Percentiles rank a stretch among this genome's conserved stretches.
Evolutionary conservation across 345 rosid species (phyloP).

Genomic region (Acer saccharum): DNA sequence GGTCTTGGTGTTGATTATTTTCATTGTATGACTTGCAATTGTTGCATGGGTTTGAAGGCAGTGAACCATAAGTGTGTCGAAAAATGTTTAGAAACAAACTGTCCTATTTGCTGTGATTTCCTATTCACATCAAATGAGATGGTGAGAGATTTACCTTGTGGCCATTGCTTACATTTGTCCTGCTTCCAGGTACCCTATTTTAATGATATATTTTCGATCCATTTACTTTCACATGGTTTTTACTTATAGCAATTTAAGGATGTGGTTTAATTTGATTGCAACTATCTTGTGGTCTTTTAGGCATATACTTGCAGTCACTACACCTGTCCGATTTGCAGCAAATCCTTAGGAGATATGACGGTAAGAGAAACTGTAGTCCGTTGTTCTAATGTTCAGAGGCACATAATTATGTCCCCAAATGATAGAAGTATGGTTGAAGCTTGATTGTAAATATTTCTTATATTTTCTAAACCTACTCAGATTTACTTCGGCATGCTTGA

Average conservation of each 20-base stretch:
- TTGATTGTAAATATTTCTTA: neutral
- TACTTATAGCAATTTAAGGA: neutral
- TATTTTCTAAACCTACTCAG: constrained; percentile 33
- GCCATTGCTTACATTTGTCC: constrained; percentile 91
- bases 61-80: constrained; percentile 86
- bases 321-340: constrained; percentile 92
- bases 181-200: constrained; percentile 78
- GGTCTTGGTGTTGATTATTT: constrained; percentile 89
- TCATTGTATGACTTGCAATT: constrained; percentile 97
- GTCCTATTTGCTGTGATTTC: constrained; percentile 92
- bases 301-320: constrained; percentile 95
- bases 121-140: constrained; percentile 80
- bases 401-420: neutral
- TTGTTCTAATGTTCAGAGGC: neutral
- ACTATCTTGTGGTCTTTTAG: constrained; percentile 34
- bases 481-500: constrained; percentile 97
- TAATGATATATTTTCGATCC: constrained; percentile 5
- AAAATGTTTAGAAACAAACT: constrained; percentile 83
- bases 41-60: constrained; percentile 75
- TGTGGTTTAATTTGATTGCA: constrained; percentile 4
- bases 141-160: constrained; percentile 89
- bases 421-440: neutral
- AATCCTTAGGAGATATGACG: constrained; percentile 95
- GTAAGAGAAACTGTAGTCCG: constrained; percentile 39
- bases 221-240: neutral